These are phyloP conservation scores for Collybia sordida DNA, from an alignment of 768 basidiomycete genomes.

Conservation along the genomic window DNA sequence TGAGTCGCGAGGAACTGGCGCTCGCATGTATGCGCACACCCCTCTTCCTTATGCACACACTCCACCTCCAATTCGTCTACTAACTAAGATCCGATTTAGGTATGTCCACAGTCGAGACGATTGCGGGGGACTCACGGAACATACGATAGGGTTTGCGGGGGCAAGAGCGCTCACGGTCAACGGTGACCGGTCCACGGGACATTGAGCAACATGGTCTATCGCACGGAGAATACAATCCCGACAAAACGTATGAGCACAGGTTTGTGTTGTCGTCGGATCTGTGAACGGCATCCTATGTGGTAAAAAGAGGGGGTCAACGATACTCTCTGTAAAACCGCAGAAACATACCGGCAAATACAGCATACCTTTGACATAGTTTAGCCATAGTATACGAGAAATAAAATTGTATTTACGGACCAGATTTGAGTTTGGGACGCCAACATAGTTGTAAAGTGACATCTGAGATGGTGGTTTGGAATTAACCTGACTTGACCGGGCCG, in stretches of 20 bases:
- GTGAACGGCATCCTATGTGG: constrained; percentile 71
- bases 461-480: constrained; percentile 3
- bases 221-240: constrained; percentile 76
- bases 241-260: constrained; percentile 88
- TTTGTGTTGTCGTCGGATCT: constrained; percentile 70
- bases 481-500: constrained; percentile 1
- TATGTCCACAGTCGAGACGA: no score
- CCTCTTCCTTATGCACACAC: constrained; percentile 59
- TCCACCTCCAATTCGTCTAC: constrained; percentile 81
- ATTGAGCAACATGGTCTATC: constrained; percentile 64
- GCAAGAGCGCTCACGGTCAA: constrained; percentile 56
- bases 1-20: constrained; percentile 66
- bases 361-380: constrained; percentile 49
- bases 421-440: constrained; percentile 63
- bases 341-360: constrained; percentile 69
- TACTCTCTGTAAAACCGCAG: neutral
- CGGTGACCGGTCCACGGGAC: constrained; percentile 81
- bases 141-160: constrained; percentile 73
- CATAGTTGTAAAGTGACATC: constrained; percentile 57
- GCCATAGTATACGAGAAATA: neutral
- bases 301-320: constrained; percentile 1
- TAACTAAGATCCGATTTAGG: constrained; percentile 42
- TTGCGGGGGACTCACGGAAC: constrained; percentile 51
- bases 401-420: constrained; percentile 43
- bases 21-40: constrained; percentile 65